phyloP scores from a whole-genome alignment of 2,329 filamentous ascomycete genomes.

The Trichoderma atrobrunneum region DNA sequence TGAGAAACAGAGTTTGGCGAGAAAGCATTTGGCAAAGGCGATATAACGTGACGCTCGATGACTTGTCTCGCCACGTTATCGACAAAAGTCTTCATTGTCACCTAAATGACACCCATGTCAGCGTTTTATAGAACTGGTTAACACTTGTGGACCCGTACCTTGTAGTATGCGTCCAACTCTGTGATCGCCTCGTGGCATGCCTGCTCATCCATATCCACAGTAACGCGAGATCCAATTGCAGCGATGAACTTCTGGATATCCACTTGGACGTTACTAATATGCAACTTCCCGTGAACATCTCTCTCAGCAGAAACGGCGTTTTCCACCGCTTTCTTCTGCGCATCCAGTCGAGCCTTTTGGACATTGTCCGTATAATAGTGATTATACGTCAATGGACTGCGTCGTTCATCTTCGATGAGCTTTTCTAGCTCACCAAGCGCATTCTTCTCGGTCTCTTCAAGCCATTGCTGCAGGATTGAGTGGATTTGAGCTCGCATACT shows the following conservation, averaged over 20 bases:
- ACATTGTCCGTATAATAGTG: conserved; percentile 10
- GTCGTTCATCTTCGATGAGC: background rate
- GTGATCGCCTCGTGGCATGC: background rate
- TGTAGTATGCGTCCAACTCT: background rate
- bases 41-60: background rate
- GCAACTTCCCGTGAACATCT: background rate
- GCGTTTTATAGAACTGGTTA: background rate
- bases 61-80: conserved; percentile 3
- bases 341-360: background rate
- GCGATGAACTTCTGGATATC: background rate
- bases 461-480: background rate
- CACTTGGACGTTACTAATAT: background rate
- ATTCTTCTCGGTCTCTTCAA: background rate
- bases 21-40: background rate
- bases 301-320: background rate
- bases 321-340: background rate
- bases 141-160: background rate
- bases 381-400: background rate
- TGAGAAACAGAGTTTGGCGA: background rate
- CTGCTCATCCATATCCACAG: background rate
- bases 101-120: background rate
- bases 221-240: background rate
- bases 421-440: background rate
- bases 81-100: background rate
- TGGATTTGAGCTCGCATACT: background rate